Evolutionary conservation across 176 grass and related monocot species (phyloP).

Genomic region (Hordeum vulgare): DNA sequence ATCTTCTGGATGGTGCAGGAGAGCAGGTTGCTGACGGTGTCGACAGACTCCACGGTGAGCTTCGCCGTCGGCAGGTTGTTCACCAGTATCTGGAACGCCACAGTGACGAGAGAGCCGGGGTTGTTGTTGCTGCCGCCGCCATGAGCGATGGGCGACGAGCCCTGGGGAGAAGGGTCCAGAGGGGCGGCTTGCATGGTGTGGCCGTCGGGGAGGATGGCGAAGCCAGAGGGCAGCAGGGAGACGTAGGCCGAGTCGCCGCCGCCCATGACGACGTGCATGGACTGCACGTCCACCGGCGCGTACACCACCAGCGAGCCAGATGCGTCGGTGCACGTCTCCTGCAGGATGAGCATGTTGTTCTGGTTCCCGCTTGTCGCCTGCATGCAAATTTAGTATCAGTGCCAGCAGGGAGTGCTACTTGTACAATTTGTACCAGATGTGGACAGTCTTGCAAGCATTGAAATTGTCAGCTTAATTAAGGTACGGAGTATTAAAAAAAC

Average conservation of each 20-base stretch:
- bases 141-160: not conserved
- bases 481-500: not conserved
- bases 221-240: conserved; percentile 61
- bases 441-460: not conserved
- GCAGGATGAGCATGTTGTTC: conserved; percentile 65
- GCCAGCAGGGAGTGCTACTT: too few species aligned
- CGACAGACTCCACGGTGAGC: conserved; percentile 60
- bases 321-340: conserved; percentile 59
- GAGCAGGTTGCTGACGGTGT: conserved; percentile 62
- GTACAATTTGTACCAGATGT: not conserved
- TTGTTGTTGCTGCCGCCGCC: not conserved
- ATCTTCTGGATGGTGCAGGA: conserved; percentile 82
- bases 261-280: conserved; percentile 72
- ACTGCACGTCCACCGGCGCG: conserved; percentile 59
- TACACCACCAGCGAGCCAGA: conserved; percentile 54
- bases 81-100: conserved; percentile 75
- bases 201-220: conserved; percentile 62
- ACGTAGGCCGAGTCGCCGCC: conserved; percentile 63
- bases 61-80: conserved; percentile 59
- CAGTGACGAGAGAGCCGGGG: conserved; percentile 52
- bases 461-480: not conserved
- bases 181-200: not conserved
- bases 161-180: not conserved
- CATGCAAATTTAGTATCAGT: not conserved
- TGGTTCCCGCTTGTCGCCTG: conserved; percentile 60